Percentiles rank a stretch among this genome's conserved stretches.
phyloP scores from a whole-genome alignment of 2,329 filamentous ascomycete species.

The Aspergillus sp. region DNA sequence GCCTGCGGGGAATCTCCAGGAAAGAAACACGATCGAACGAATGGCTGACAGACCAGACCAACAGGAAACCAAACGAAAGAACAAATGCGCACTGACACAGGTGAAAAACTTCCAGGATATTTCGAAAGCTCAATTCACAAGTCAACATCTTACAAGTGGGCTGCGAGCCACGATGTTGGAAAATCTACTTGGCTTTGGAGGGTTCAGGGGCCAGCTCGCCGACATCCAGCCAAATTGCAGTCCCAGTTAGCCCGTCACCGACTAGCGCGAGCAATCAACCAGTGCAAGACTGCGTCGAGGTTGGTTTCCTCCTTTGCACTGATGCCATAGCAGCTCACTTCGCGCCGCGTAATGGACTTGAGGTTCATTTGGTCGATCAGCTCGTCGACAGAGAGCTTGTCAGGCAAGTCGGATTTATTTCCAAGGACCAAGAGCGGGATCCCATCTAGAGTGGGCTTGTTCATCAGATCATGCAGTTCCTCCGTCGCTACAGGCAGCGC shows the following conservation, averaged over 20 bases:
- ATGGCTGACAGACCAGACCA: background rate
- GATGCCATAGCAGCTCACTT: conserved; percentile 98
- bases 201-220: conserved; percentile 8
- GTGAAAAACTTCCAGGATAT: conserved; percentile 17
- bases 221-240: background rate
- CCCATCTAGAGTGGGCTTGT: conserved; percentile 79
- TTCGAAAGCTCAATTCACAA: conserved; percentile 33
- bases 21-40: conserved; percentile 11
- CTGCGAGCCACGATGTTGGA: conserved; percentile 36
- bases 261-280: conserved; percentile 88
- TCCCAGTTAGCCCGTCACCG: conserved; percentile 55
- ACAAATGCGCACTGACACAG: conserved; percentile 9
- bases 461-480: conserved; percentile 87
- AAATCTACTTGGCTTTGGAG: conserved; percentile 23
- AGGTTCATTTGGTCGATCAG: conserved; percentile 91
- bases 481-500: conserved; percentile 85
- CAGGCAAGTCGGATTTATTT: conserved; percentile 95
- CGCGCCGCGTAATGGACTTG: conserved; percentile 84
- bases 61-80: conserved; percentile 1
- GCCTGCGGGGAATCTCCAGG: background rate
- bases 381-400: conserved; percentile 90
- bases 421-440: conserved; percentile 93
- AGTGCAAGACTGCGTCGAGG: conserved; percentile 93
- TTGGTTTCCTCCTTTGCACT: conserved; percentile 99
- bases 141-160: conserved; percentile 57